Evolutionary conservation across 108 stramenopile genomes (phyloP), one percentile per base, ranked within the genome.

Genomic region (Nitzschia putrida): DNA sequence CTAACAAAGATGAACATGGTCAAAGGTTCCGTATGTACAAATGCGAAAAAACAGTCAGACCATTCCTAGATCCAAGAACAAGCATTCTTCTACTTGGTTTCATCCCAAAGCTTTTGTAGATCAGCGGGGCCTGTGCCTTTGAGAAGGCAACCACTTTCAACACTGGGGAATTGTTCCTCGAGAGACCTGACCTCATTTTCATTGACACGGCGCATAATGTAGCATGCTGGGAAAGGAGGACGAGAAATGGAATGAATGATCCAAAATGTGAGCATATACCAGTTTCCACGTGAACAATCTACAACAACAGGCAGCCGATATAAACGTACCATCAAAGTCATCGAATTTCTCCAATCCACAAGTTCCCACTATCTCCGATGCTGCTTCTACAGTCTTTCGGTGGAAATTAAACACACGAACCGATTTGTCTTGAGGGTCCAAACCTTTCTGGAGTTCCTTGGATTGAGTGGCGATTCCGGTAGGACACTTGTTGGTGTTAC

Each of bases 381-480:
- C 86, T 26, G 88, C 66, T 41, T 87, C 61, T 5, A 94, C 86
- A 14, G 91, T 95, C 42, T 68, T 82, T 52, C 68, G 26, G 49
- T 95, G 94, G 61, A 83, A 95, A 52, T 88, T 84, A 29, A 64
- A 74, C 29, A 93, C 94, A 9, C 94, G 80, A 8, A 74, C 80
- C 8, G 63, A 40, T 52, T 95, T 95, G 20, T 68, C 65, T 4
- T 43, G 24, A 23, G 80, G 77, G 80, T 89, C 78, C 22, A 91
- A 74, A 14, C 88, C 90, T 26, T 64, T 68, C 54, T 64, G 83
- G 16, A 96, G 69, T 7, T 83, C 79, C 10, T 56, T 55, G 71
- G 94, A 75, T 66, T 87, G 86, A 0, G 93, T 96, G 4, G 95
- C 83, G 26, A 96, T 88, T 2, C 95, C 95, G 8, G 95, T 95